These are phyloP conservation scores for Dryadomyces sulphureus DNA, from an alignment of 2,329 filamentous ascomycete species.

Conservation along the genomic window DNA sequence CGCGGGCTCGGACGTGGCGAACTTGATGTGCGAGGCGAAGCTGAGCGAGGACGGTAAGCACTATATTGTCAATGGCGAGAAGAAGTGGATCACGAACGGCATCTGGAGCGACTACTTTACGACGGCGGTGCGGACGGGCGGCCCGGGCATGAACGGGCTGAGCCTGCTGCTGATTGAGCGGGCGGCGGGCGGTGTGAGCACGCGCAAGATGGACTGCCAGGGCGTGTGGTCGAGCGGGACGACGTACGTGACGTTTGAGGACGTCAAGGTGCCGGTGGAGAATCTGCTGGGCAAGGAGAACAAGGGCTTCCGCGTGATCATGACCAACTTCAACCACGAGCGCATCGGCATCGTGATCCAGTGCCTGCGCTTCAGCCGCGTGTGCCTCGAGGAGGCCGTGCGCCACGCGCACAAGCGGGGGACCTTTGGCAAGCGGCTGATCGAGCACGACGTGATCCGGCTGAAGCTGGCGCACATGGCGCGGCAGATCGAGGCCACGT, in stretches of 20 bases:
- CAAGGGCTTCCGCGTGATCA: conserved; percentile 93
- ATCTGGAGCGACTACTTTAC: conserved; percentile 97
- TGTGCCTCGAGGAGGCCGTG: conserved; percentile 92
- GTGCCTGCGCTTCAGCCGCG: conserved; percentile 83
- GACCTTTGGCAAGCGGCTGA: conserved; percentile 92
- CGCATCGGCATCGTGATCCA: conserved; percentile 98
- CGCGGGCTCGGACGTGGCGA: conserved; percentile 88
- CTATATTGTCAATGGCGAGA: conserved; percentile 98
- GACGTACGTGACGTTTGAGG: conserved; percentile 95
- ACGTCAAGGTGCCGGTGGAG: conserved; percentile 98
- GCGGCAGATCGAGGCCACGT: conserved; percentile 91
- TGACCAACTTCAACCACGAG: conserved; percentile 99
- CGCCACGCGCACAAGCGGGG: conserved; percentile 95
- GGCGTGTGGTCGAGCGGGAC: conserved; percentile 92
- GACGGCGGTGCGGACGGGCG: conserved; percentile 82
- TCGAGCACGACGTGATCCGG: conserved; percentile 92
- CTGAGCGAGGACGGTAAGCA: conserved; percentile 91
- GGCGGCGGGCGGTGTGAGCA: conserved; percentile 68
- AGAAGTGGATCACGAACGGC: conserved; percentile 99
- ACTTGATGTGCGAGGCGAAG: conserved; percentile 90
- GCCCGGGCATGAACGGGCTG: conserved; percentile 82
- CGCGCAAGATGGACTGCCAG: conserved; percentile 94
- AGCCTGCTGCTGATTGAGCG: conserved; percentile 87
- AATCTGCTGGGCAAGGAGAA: conserved; percentile 97
- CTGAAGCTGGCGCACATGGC: conserved; percentile 98